Evolutionary conservation across 2,329 filamentous ascomycete species (phyloP).

Genomic region (Diatrype stigma): DNA sequence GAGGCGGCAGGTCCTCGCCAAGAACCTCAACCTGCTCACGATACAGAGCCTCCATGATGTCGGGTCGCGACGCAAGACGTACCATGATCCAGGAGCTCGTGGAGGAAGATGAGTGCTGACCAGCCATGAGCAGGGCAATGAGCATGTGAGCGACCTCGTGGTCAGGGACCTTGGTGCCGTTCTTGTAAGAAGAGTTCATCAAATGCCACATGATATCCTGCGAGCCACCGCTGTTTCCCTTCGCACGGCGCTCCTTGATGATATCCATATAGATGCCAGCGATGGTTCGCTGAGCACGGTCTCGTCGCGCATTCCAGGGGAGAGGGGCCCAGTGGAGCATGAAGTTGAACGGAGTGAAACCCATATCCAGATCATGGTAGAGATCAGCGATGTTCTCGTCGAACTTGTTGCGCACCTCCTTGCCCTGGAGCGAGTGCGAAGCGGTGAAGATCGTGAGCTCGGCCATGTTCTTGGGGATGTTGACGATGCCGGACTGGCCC

Average conservation of each 20-base stretch:
- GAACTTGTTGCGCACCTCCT: conserved; percentile 75
- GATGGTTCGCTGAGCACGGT: conserved; percentile 76
- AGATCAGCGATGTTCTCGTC: conserved; percentile 75
- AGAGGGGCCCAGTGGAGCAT: conserved; percentile 84
- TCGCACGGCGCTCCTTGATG: conserved; percentile 64
- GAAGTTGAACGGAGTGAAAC: conserved; percentile 86
- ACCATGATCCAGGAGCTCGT: conserved; percentile 83
- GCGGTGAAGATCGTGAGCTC: conserved; percentile 90
- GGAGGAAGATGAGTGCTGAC: conserved; percentile 83
- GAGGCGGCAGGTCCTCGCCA: conserved; percentile 68
- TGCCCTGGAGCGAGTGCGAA: conserved; percentile 78
- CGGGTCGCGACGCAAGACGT: conserved; percentile 70
- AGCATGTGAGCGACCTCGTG: conserved; percentile 87
- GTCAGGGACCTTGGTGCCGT: conserved; percentile 74
- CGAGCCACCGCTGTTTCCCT: conserved; percentile 42
- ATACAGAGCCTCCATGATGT: conserved; percentile 77
- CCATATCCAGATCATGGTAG: conserved; percentile 87
- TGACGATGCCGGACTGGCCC: conserved; percentile 61
- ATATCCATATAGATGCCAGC: conserved; percentile 79
- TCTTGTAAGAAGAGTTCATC: conserved; percentile 82
- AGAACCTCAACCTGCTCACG: conserved; percentile 73
- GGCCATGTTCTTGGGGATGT: conserved; percentile 72
- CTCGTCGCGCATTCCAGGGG: conserved; percentile 81
- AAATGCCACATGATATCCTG: conserved; percentile 87
- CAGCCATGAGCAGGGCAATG: conserved; percentile 90